Evolutionary conservation across 768 basidiomycete genomes (phyloP), one percentile per base, ranked within the genome.

Genomic region (Boletus reticulatus): DNA sequence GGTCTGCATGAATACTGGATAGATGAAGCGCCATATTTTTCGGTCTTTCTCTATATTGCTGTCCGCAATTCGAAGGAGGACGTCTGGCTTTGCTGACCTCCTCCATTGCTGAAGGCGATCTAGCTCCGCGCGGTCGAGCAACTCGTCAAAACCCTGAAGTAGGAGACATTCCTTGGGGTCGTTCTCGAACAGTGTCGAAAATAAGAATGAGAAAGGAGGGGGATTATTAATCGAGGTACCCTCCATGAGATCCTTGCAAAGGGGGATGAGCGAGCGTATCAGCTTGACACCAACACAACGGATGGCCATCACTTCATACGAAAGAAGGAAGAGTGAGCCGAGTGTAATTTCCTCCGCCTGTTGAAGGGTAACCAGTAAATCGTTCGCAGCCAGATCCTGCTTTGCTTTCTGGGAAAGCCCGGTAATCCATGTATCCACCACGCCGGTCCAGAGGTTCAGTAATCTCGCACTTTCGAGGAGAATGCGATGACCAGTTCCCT

Each of bases 21-120:
- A 89, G 46, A 89, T 70, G 63, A 84, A 85, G 52, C 83, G 78
- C 92, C 92, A 94, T 19, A 94, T 73, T 44, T 78, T 82, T 48
- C 80, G 80, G 65, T 94, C 92, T 48, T 81, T 78, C 38, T 83
- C 80, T 43, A 84, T 77, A 7, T 74, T 72, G 67, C 91, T 92
- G 54, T 91, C 88, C 11, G 84, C 89, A 48, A 94, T 81, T 20
- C 82, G 80, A 13, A 92, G 72, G 13, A 84, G 76, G 29, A 84
- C 72, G 54, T 88, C 87, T 0, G 73, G 69, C 44, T 78, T 78
- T 24, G 75, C 75, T 8, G 80, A 80, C 49, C 84, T 77, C 60
- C 76, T 76, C 88, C 89, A 90, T 57, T 87, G 83, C 29, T 81
- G 80, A 22, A 91, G 72, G 13, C 88, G 81, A 41, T 77, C 78